Conservation (phyloP, 139 green algal species). For the Nannochloris sp. region DNA sequence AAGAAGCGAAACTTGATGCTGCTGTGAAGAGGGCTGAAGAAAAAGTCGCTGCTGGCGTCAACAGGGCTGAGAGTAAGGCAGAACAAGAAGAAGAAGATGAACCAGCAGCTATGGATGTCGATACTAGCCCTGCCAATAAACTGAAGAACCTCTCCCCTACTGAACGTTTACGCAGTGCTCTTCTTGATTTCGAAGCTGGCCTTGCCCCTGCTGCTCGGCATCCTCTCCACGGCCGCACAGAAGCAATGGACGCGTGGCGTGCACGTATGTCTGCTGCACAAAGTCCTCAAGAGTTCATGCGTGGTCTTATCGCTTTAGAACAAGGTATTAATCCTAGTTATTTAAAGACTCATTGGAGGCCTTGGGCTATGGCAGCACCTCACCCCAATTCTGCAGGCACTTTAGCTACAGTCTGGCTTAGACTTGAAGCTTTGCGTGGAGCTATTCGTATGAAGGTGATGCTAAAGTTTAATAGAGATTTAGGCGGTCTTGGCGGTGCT, state of each 20-base stretch:
- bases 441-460: conserved; percentile 9
- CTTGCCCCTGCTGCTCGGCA: background rate
- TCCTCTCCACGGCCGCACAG: background rate
- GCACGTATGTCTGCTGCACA: background rate
- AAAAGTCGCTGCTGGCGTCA: background rate
- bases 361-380: conserved; percentile 48
- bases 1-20: background rate
- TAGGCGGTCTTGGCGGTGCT: no score
- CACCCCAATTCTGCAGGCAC: conserved; percentile 22
- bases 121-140: background rate
- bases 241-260: conserved; percentile 2
- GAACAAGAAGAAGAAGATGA: background rate
- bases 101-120: background rate
- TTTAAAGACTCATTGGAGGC: conserved; percentile 47
- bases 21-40: background rate
- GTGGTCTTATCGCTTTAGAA: conserved; percentile 42
- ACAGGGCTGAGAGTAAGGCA: background rate
- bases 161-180: background rate
- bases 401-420: conserved; percentile 22
- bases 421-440: conserved; percentile 14
- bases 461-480: background rate
- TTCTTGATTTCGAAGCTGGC: conserved; percentile 16
- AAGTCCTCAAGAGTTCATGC: conserved; percentile 25
- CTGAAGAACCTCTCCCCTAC: background rate
- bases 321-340: conserved; percentile 34